Evolutionary conservation across 148 eudicot species (phyloP), one percentile per base, ranked within the genome.

Genomic region (Selenicereus undatus): DNA sequence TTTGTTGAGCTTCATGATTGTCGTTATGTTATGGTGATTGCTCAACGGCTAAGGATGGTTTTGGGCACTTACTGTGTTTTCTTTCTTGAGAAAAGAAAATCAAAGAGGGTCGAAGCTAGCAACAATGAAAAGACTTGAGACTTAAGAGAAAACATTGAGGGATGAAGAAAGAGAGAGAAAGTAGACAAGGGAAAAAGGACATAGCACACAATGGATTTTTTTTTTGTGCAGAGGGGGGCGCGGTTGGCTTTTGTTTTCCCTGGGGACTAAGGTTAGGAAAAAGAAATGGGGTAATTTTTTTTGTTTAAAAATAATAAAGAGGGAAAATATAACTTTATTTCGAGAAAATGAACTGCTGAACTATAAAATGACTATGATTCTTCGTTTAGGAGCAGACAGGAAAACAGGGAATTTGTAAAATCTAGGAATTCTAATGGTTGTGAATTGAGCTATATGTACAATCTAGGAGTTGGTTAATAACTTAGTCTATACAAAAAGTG

Each of bases 1-100:
- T 71, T 83, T 83, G 80, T 84, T 88, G 76, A 89, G 86, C 82
- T 88, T 89, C 92, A 89, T 91, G 32, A 21, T 32, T 32, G 32
- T 32, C 1, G 32, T 32, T 32, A 32, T 32, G 32, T 73, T 65
- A 65, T 78, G 36, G 36, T 32, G 43, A 39, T 71, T 48, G 48
- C 16, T 0, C 4, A 17, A 32, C 1, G 32, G 60, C 4, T 36
- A 1, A 9, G 36, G 48, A 21, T 71, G 1, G 11, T 50, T 8
- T 8, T 30, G 39, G 5, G 11, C 12, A 1, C 71, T 32, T 48
- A 14, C 20, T 48, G 29, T 20, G 11, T 35, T 78, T 60, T 74
- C 43, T 60, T 58, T 52, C 13, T 51, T 51, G 1, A 26, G 1
- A 32, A 21, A 17, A 18, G 35, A 26, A 65, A 22, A 73, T 52